Evolutionary conservation across 2,329 filamentous ascomycete genomes (phyloP).

Genomic region (Microascus cirrosus): DNA sequence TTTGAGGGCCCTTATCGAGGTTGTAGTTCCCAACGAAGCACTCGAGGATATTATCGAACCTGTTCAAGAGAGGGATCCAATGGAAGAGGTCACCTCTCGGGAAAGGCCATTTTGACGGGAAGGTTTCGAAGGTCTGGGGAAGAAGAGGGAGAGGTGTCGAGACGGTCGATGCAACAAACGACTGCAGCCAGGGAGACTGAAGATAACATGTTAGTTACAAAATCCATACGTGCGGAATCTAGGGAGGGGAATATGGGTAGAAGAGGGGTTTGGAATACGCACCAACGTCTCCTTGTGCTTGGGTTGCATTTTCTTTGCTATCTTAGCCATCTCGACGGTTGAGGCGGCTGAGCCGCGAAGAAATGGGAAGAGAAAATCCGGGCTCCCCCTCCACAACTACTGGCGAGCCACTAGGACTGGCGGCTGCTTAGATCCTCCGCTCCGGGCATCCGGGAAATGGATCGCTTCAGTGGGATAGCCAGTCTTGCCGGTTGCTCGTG

Average conservation of each 20-base stretch:
- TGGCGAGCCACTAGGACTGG: conserved; percentile 22
- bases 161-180: conserved; percentile 64
- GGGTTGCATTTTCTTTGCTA: conserved; percentile 53
- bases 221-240: background rate
- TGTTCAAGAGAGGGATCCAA: conserved; percentile 91
- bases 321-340: conserved; percentile 53
- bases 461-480: background rate
- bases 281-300: conserved; percentile 60
- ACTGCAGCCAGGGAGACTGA: conserved; percentile 77
- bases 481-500: background rate
- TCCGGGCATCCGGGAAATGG: background rate
- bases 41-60: conserved; percentile 83
- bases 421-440: conserved; percentile 22
- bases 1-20: conserved; percentile 70
- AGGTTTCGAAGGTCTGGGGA: conserved; percentile 63
- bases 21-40: conserved; percentile 71
- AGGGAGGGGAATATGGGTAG: background rate
- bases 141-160: conserved; percentile 63
- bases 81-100: conserved; percentile 93
- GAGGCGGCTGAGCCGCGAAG: conserved; percentile 46
- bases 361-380: conserved; percentile 19
- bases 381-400: conserved; percentile 48
- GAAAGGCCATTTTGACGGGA: conserved; percentile 88
- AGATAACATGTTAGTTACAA: conserved; percentile 7
- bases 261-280: conserved; percentile 16